Conservation (phyloP, 2,329 filamentous ascomycete species). For the Fusarium sp. region DNA sequence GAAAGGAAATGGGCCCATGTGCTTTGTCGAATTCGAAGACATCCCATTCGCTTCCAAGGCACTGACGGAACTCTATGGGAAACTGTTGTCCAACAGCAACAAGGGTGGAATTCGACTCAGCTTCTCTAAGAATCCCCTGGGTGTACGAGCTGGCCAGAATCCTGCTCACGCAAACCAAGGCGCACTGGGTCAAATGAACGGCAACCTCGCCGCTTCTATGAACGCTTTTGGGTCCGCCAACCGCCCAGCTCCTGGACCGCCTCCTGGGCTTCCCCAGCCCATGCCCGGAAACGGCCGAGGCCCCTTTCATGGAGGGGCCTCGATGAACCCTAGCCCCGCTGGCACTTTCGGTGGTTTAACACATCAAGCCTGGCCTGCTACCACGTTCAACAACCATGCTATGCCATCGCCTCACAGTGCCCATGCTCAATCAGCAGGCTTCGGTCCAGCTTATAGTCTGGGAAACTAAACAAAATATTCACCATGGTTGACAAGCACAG, state of each 20-base stretch:
- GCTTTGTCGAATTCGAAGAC: conserved; percentile 98
- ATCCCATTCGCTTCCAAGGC: conserved; percentile 91
- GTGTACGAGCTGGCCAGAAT: conserved; percentile 83
- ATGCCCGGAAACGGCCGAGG: conserved; percentile 61
- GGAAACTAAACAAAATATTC: neutral
- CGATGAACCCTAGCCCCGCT: conserved; percentile 30
- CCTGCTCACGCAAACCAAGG: conserved; percentile 51
- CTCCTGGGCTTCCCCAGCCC: conserved; percentile 80
- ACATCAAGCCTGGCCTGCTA: conserved; percentile 39
- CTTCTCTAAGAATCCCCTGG: conserved; percentile 97
- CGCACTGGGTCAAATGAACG: conserved; percentile 65
- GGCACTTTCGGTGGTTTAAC: conserved; percentile 28
- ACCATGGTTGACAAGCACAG: neutral
- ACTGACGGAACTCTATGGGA: conserved; percentile 87
- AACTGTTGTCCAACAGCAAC: conserved; percentile 86
- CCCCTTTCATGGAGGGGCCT: conserved; percentile 36
- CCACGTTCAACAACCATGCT: conserved; percentile 29
- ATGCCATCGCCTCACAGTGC: conserved; percentile 25
- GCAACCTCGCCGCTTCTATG: conserved; percentile 59
- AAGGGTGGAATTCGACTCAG: conserved; percentile 95
- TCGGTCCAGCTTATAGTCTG: conserved; percentile 24
- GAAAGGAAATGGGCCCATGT: conserved; percentile 97
- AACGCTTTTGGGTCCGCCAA: conserved; percentile 73
- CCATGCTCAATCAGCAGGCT: conserved; percentile 33
- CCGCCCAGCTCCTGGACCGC: conserved; percentile 87